A percentile compares a stretch with the other conserved stretches of the same genome.
Conservation (phyloP, 176 grass and related monocot genomes). For the Juncus inflexus region DNA sequence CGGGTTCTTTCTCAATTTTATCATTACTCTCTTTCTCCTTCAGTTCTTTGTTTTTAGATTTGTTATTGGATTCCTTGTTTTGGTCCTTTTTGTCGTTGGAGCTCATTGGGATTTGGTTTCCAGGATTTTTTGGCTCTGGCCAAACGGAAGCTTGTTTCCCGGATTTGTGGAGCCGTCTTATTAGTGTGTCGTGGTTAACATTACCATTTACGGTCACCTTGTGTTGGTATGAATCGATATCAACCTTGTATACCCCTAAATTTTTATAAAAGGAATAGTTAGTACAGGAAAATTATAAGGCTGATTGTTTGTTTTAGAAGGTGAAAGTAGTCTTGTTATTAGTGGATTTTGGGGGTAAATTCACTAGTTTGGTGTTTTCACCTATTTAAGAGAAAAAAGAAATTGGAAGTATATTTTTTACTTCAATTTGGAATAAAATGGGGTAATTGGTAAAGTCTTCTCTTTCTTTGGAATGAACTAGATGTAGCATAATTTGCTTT, state of each 20-base stretch:
- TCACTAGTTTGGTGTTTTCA: too few species aligned
- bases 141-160: slow-evolving; percentile 62
- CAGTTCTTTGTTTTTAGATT: not conserved
- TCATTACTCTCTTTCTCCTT: slow-evolving; percentile 33
- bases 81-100: slow-evolving; percentile 1
- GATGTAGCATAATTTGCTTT: too few species aligned
- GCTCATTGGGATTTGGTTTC: not conserved
- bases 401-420: too few species aligned
- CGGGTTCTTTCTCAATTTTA: slow-evolving; percentile 26
- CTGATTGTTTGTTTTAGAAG: not conserved
- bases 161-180: slow-evolving; percentile 54
- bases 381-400: too few species aligned
- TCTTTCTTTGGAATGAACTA: too few species aligned
- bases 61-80: slow-evolving; percentile 25
- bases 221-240: slow-evolving; percentile 65
- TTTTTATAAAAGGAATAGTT: not conserved
- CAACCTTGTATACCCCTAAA: slow-evolving; percentile 60
- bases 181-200: slow-evolving; percentile 36
- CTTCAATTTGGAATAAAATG: too few species aligned
- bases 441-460: too few species aligned
- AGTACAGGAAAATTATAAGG: not conserved
- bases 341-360: too few species aligned
- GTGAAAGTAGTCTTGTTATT: not conserved
- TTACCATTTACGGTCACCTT: slow-evolving; percentile 66
- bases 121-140: slow-evolving; percentile 36